These are phyloP conservation scores for Fusarium albidum DNA, from an alignment of 2,329 filamentous ascomycete species.

Conservation along the genomic window DNA sequence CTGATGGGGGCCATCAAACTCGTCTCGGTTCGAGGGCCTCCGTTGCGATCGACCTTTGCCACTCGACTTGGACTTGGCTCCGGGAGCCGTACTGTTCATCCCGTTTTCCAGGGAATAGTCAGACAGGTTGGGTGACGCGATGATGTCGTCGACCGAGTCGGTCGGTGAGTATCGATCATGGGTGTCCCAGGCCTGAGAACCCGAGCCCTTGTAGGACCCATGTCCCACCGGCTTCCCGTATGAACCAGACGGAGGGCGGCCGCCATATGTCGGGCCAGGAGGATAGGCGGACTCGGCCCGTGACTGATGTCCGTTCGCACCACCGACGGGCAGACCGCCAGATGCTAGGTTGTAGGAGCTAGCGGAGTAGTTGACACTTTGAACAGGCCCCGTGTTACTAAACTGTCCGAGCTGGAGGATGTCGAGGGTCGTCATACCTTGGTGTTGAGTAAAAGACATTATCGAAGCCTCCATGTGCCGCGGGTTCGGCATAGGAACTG, in stretches of 20 bases:
- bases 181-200: constrained; percentile 56
- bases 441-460: constrained; percentile 47
- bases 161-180: constrained; percentile 63
- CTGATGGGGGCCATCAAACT: constrained; percentile 89
- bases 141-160: constrained; percentile 66
- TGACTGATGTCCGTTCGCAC: constrained; percentile 47
- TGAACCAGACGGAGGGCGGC: constrained; percentile 52
- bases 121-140: constrained; percentile 66
- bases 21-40: constrained; percentile 82
- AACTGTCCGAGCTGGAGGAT: constrained; percentile 25
- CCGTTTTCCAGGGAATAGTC: constrained; percentile 67
- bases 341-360: constrained; percentile 43
- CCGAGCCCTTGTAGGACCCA: constrained; percentile 51
- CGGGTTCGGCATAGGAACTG: constrained; percentile 45
- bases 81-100: constrained; percentile 49
- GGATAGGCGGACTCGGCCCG: constrained; percentile 52
- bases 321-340: constrained; percentile 39
- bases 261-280: constrained; percentile 51
- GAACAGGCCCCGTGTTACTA: constrained; percentile 46
- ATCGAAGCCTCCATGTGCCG: constrained; percentile 47
- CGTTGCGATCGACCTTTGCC: constrained; percentile 66
- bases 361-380: constrained; percentile 55
- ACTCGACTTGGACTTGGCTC: constrained; percentile 54
- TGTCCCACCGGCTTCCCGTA: constrained; percentile 45
- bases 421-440: constrained; percentile 46